Percentiles rank a stretch among this genome's conserved stretches.
These are phyloP conservation scores for Solanum hybrid DNA, from an alignment of 305 asterid species.

Conservation along the genomic window DNA sequence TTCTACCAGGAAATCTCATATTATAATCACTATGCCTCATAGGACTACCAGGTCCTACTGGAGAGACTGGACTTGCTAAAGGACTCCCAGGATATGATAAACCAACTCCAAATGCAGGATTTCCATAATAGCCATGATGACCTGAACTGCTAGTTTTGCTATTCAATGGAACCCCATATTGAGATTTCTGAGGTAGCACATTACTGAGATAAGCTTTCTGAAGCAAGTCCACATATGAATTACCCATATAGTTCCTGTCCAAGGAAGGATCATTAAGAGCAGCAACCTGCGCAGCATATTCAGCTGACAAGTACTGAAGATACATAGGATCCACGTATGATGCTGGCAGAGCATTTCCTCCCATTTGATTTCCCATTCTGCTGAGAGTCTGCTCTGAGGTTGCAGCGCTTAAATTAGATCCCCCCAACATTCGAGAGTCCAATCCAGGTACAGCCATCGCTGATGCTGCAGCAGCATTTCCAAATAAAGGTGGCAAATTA, in stretches of 20 bases:
- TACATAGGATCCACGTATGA: conserved; percentile 66
- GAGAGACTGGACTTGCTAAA: conserved; percentile 57
- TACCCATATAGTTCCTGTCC: conserved; percentile 63
- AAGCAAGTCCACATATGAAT: conserved; percentile 67
- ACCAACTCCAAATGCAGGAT: conserved; percentile 70
- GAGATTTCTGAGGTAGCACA: conserved; percentile 62
- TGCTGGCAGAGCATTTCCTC: conserved; percentile 41
- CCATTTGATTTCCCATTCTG: conserved; percentile 65
- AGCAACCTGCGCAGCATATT: conserved; percentile 75
- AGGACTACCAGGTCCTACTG: conserved; percentile 78
- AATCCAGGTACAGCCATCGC: conserved; percentile 79
- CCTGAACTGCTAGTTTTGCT: conserved; percentile 46
- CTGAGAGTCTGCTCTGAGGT: conserved; percentile 46
- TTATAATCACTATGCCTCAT: conserved; percentile 75
- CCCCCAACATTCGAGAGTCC: conserved; percentile 69
- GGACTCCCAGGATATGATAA: conserved; percentile 88
- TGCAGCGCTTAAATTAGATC: conserved; percentile 49
- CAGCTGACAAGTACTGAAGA: conserved; percentile 74
- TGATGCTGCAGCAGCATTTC: conserved; percentile 92
- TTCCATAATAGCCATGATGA: conserved; percentile 83
- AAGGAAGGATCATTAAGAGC: conserved; percentile 66
- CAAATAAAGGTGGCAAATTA: conserved; percentile 86
- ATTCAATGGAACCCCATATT: conserved; percentile 55
- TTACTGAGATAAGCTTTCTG: conserved; percentile 82
- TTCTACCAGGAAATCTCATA: conserved; percentile 55